Conservation (phyloP, 179 eudicot species). For the Spergularia azorica region DNA sequence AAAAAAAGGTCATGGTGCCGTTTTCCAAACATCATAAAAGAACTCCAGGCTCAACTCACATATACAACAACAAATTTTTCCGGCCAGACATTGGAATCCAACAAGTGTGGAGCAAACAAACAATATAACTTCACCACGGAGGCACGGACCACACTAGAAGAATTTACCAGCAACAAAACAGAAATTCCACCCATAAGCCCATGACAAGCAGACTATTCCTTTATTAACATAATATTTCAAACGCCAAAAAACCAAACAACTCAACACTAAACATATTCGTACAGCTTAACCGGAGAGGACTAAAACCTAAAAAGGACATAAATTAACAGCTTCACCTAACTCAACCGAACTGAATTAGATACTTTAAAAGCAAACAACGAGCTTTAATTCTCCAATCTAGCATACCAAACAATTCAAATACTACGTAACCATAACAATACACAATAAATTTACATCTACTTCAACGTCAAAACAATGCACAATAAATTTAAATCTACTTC, state of each 20-base stretch:
- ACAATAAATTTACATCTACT: background rate
- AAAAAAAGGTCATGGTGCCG: background rate
- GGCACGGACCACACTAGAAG: too few species aligned
- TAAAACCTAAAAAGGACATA: background rate
- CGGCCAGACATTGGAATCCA: background rate
- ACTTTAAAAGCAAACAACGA: background rate
- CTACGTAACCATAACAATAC: background rate
- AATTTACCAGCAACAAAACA: background rate
- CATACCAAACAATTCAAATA: background rate
- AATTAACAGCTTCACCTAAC: background rate
- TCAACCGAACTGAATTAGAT: background rate
- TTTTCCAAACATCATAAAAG: background rate
- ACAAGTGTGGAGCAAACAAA: background rate
- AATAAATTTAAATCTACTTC: background rate
- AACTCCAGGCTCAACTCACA: background rate
- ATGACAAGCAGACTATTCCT: background rate
- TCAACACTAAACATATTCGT: background rate
- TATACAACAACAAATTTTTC: too few species aligned
- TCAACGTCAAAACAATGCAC: background rate
- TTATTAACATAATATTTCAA: background rate
- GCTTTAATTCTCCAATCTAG: background rate
- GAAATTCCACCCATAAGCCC: background rate
- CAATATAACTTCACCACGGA: background rate
- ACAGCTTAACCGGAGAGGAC: background rate
- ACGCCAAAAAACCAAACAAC: background rate